phyloP scores from a whole-genome alignment of 106 monocot genomes.

The Apostasia ramifera region DNA sequence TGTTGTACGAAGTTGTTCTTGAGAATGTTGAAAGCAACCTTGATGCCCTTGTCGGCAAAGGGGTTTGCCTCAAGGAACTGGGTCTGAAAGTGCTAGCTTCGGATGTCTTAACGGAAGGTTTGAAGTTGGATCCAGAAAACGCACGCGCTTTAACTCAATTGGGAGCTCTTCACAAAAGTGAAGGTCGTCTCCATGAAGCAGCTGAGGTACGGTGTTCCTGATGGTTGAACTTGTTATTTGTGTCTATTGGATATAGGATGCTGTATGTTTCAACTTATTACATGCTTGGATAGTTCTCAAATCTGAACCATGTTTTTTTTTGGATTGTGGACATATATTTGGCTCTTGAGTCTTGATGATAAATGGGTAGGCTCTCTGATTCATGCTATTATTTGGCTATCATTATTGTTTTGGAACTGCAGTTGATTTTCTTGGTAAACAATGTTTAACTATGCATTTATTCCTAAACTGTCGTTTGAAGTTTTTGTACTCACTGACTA shows the following conservation, averaged over 20 bases:
- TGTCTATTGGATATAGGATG: not conserved
- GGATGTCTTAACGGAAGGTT: slow-evolving; percentile 66
- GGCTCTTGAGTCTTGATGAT: too few species aligned
- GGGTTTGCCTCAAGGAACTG: slow-evolving; percentile 84
- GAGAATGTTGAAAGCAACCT: slow-evolving; percentile 60
- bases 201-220: slow-evolving; percentile 48
- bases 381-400: too few species aligned
- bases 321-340: too few species aligned
- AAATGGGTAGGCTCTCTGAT: too few species aligned
- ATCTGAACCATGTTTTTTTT: too few species aligned
- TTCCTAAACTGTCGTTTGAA: too few species aligned
- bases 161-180: slow-evolving; percentile 84
- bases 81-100: slow-evolving; percentile 45
- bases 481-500: too few species aligned
- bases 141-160: slow-evolving; percentile 82
- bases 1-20: slow-evolving; percentile 53
- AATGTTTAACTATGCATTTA: too few species aligned
- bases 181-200: slow-evolving; percentile 78
- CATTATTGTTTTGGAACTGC: too few species aligned
- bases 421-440: too few species aligned
- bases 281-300: not conserved
- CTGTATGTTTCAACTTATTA: not conserved
- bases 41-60: slow-evolving; percentile 87
- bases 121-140: slow-evolving; percentile 75
- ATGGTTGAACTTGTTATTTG: not conserved